Base-by-base conservation (phyloP, 306 rosid genomes). In the Rosa rugosa region DNA sequence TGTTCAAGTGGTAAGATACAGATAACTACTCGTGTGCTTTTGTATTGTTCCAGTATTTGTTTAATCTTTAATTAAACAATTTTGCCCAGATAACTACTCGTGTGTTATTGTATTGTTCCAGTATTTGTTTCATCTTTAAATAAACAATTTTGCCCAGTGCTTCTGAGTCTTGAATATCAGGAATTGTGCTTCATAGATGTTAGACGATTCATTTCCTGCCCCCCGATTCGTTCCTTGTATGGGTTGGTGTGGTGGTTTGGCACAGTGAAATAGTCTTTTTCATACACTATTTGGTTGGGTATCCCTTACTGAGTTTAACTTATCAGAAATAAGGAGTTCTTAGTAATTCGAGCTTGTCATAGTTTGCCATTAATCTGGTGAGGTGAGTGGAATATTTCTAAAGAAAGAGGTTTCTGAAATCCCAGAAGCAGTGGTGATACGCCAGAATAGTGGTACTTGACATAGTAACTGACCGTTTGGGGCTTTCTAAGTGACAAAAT, bases 1-100 rank as follows among this genome's bases (percentile, higher is more conserved):
- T 22, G 75, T 94, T 82, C 97, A 82, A 92, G 96, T 94, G 94
- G 98, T 94, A 92, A 88, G 89, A 60, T 79, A 65, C 34, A 22
- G 70, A 69, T 73, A 27, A 38, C 53, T 66, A 68, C 49, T 9
- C n/a, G 25, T 14, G 22, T 46, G 42, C 65, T 13, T 3, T 14
- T 6, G 36, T 56, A 12, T 22, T 17, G 42, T 31, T 16, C 56
- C 36, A 2, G 3, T 31, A 31, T 31, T 31, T 31, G 36, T 31
- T 31, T 9, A 2, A 46, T 46, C 36, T 31, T 31, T 49, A 16
- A 49, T 12, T 14, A 49, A 49, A 49, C 2, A 23, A 57, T 20
- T 8, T 67, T 66, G 11, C 25, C 54, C 2, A 49, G 20, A 49
- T 49, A 13, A 49, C 51, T 31, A 31, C 36, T 31, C 3, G 4